phyloP scores from a whole-genome alignment of 192 early-diverging fungal genomes.

The Chytriomyces sp. region DNA sequence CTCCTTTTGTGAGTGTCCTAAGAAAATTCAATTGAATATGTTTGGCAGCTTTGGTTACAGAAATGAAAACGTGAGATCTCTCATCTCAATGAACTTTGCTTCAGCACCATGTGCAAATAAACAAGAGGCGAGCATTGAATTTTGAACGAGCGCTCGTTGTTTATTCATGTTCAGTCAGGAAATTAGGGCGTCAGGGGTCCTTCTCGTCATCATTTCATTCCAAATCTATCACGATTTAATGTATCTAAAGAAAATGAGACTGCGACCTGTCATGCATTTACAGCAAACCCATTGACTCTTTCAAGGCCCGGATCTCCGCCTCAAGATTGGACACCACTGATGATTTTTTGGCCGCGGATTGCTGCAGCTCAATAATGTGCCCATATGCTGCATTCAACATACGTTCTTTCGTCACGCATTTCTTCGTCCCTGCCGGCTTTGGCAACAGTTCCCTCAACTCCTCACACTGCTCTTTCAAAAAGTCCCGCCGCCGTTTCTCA shows the following conservation, averaged over 20 bases:
- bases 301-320: not conserved
- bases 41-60: no score
- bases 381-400: conserved; percentile 7
- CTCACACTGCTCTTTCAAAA: conserved; percentile 3
- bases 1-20: no score
- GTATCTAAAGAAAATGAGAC: not conserved
- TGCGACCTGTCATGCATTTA: not conserved
- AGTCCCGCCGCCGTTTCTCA: conserved; percentile 4
- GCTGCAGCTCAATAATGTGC: conserved; percentile 6
- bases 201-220: not conserved
- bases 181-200: not conserved
- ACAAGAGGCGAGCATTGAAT: not conserved
- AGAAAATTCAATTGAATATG: no score
- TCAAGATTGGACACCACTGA: not conserved
- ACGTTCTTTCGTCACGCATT: conserved; percentile 3
- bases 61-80: no score
- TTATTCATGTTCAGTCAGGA: not conserved
- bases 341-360: not conserved
- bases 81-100: no score
- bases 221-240: not conserved
- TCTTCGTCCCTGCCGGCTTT: not conserved
- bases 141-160: not conserved
- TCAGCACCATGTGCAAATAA: no score
- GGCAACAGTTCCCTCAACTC: conserved; percentile 4
- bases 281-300: not conserved